These are phyloP conservation scores for Pelargonium cotyledonis DNA, from an alignment of 441 rosid species.

Conservation along the genomic window DNA sequence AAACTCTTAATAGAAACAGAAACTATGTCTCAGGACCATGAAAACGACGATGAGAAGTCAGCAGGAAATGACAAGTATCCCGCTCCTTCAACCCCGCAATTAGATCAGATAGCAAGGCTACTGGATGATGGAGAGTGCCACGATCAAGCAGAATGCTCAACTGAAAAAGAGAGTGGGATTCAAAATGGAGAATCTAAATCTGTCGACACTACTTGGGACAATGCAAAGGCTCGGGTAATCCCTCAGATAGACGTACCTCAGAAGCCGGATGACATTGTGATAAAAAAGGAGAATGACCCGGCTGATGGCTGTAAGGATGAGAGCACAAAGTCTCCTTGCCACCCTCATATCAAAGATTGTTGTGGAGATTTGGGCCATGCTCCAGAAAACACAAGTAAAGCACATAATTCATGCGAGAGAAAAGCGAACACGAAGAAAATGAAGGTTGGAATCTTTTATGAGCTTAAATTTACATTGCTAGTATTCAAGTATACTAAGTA, in stretches of 20 bases:
- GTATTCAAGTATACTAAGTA: too few relatives aligned
- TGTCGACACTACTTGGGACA: constrained; percentile 65
- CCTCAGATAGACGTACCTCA: constrained; percentile 26
- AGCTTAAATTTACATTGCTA: too few relatives aligned
- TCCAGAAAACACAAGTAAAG: constrained; percentile 27
- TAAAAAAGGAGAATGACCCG: constrained; percentile 52
- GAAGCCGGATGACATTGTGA: constrained; percentile 21
- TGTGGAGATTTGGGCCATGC: constrained; percentile 17
- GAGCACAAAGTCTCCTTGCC: constrained; percentile 15
- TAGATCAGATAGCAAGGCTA: constrained; percentile 47
- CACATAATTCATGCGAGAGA: constrained; percentile 36
- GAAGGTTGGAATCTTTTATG: too few relatives aligned
- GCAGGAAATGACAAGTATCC: constrained; percentile 48
- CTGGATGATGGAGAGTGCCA: constrained; percentile 65
- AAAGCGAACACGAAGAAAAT: too few relatives aligned
- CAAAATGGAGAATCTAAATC: constrained; percentile 78
- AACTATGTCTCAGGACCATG: constrained; percentile 26
- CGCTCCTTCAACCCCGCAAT: constrained; percentile 84
- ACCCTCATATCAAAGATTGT: constrained; percentile 23
- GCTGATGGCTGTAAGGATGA: constrained; percentile 32
- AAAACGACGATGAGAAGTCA: constrained; percentile 32
- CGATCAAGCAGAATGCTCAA: constrained; percentile 48
- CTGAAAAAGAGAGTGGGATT: constrained; percentile 54
- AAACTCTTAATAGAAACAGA: constrained; percentile 24
- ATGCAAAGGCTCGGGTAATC: constrained; percentile 29